Conservation (phyloP, 768 basidiomycete genomes). For the Antrodiella citrinella region DNA sequence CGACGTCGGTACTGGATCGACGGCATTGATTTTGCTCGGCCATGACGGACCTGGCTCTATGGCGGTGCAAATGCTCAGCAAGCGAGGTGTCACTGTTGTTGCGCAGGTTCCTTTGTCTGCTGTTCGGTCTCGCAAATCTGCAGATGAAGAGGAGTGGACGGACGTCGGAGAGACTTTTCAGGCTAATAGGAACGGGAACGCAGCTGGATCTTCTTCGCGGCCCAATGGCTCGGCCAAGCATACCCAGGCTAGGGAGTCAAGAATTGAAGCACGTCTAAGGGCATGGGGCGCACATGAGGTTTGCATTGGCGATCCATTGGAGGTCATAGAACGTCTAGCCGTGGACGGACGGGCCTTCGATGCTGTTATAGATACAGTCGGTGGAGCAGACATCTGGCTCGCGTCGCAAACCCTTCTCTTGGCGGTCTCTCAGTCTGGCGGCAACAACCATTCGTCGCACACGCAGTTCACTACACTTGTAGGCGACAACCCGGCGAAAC, state of each 20-base stretch:
- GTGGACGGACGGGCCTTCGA: conserved; percentile 61
- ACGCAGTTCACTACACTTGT: conserved; percentile 75
- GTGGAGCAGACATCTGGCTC: conserved; percentile 75
- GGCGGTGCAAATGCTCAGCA: conserved; percentile 68
- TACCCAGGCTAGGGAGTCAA: conserved; percentile 13
- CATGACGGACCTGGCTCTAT: conserved; percentile 73
- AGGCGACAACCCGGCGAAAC: conserved; percentile 58
- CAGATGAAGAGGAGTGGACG: too few relatives aligned
- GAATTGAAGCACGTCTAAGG: conserved; percentile 39
- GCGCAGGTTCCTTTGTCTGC: conserved; percentile 50
- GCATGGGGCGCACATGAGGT: conserved; percentile 74
- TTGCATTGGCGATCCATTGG: conserved; percentile 51
- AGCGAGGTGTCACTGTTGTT: conserved; percentile 63
- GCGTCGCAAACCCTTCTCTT: conserved; percentile 54
- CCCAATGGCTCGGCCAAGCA: conserved; percentile 6
- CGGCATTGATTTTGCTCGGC: conserved; percentile 53
- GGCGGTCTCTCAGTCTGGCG: conserved; percentile 24
- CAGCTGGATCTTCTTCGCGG: background rate
- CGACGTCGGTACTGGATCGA: conserved; percentile 4
- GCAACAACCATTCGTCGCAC: background rate
- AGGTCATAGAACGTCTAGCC: conserved; percentile 43
- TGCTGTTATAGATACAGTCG: conserved; percentile 75
- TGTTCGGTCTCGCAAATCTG: conserved; percentile 25
- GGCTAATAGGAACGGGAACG: conserved; percentile 6
- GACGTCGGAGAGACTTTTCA: conserved; percentile 2